phyloP scores from a whole-genome alignment of 495 filamentous ascomycete genomes.

The Copromyces sp. region DNA sequence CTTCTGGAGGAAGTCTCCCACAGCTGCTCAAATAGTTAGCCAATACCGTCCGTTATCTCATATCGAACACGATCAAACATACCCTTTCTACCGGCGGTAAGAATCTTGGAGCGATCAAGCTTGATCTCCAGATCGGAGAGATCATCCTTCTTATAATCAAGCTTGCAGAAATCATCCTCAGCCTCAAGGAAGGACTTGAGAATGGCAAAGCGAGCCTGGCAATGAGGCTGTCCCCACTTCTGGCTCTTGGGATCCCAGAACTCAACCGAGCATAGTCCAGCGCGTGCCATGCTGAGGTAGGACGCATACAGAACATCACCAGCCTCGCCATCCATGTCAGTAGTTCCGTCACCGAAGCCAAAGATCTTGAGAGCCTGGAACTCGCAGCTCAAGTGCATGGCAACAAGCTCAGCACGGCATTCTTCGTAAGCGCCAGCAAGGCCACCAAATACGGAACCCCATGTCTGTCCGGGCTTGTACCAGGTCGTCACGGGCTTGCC shows the following conservation, averaged over 20 bases:
- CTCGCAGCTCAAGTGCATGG: conserved; percentile 86
- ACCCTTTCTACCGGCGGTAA: conserved; percentile 47
- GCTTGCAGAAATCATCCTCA: conserved; percentile 69
- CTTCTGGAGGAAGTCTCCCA: conserved; percentile 84
- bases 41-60: not conserved
- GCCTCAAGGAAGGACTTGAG: conserved; percentile 77
- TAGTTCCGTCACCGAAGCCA: conserved; percentile 67
- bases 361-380: conserved; percentile 85
- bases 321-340: conserved; percentile 62
- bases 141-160: conserved; percentile 64
- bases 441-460: conserved; percentile 83
- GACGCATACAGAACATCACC: conserved; percentile 76
- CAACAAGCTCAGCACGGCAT: conserved; percentile 69
- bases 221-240: conserved; percentile 94
- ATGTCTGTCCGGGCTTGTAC: conserved; percentile 92
- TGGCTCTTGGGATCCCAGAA: conserved; percentile 77
- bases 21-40: conserved; percentile 40
- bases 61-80: conserved; percentile 1
- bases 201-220: conserved; percentile 89
- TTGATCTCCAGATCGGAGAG: conserved; percentile 70
- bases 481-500: conserved; percentile 68
- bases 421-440: conserved; percentile 78
- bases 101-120: conserved; percentile 75
- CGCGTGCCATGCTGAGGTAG: conserved; percentile 88
- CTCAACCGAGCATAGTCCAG: conserved; percentile 74